Evolutionary conservation across 148 eudicot genomes (phyloP), one percentile per base, ranked within the genome.

Genomic region (Chenopodium berlandieri): DNA sequence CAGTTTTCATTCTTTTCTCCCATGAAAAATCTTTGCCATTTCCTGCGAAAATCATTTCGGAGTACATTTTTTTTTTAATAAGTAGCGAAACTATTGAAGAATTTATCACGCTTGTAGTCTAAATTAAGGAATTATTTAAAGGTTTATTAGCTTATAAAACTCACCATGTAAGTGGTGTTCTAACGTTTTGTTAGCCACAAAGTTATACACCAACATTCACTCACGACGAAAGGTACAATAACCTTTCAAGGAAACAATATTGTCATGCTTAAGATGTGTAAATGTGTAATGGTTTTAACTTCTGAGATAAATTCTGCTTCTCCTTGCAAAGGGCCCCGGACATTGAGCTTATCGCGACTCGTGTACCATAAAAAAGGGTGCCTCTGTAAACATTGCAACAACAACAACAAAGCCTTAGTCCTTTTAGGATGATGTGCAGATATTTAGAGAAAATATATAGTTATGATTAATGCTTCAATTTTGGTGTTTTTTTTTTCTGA

Each of bases 161-260:
- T 34, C 22, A 60, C 83, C 76, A 62, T 56, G 75, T 37, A 79
- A 79, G 14, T 71, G 82, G 71, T 71, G 22, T 7, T 50, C 67
- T 20, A 79, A 31, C 11, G 82, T 70, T 22, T 71, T 80, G 25
- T 81, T 81, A 10, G 82, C 58, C 13, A 82, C 73, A 22, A 52
- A 82, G 67, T 85, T 75, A 31, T 81, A 85, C 2, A 85, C 76
- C 75, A 85, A 67, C 31, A 85, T 34, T n/a, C 80, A 63, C 30
- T 79, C 68, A 0, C 34, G 30, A 9, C 4, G 32, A 52, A 70
- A 31, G 11, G 1, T 79, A 68, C 76, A 79, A 40, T 79, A 79
- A 7, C 82, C 82, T 19, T 50, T 25, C 50, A 79, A 71, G 4
- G 52, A 30, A 30, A 79, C 66, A 2, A 79, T 22, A 23, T 79